phyloP scores from a whole-genome alignment of 495 filamentous ascomycete genomes.

The Pseudevernia furfuracea region DNA sequence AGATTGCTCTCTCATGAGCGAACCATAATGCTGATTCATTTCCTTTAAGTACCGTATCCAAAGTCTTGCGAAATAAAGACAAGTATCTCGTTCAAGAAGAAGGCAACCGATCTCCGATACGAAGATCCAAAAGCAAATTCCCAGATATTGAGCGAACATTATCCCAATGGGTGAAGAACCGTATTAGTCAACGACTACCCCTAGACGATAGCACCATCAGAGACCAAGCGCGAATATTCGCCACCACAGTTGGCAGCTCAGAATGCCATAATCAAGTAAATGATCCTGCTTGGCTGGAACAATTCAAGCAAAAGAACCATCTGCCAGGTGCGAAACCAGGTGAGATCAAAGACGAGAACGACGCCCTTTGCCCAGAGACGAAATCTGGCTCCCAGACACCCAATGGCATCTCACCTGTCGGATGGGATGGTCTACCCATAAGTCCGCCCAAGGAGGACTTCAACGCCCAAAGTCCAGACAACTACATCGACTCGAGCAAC shows the following conservation, averaged over 20 bases:
- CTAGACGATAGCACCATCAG: conserved; percentile 77
- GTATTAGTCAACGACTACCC: conserved; percentile 64
- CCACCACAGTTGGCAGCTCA: conserved; percentile 61
- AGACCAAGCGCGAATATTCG: conserved; percentile 83
- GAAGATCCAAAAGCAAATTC: conserved; percentile 81
- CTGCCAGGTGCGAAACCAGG: conserved; percentile 55
- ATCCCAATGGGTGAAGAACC: conserved; percentile 77
- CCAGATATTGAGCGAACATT: conserved; percentile 95
- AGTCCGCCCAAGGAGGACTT: conserved; percentile 61
- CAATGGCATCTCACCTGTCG: conserved; percentile 64
- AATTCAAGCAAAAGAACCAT: conserved; percentile 91
- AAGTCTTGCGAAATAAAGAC: conserved; percentile 92
- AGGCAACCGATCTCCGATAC: conserved; percentile 78
- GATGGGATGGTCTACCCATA: conserved; percentile 54
- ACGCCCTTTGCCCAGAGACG: conserved; percentile 32
- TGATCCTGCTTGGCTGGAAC: conserved; percentile 79
- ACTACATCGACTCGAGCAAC: conserved; percentile 41
- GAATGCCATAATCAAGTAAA: conserved; percentile 73
- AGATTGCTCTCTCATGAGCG: neutral
- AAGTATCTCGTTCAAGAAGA: conserved; percentile 91
- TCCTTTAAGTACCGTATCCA: conserved; percentile 78
- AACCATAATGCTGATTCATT: conserved; percentile 8
- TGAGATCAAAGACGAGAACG: conserved; percentile 36
- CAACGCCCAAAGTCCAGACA: conserved; percentile 44
- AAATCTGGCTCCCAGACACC: conserved; percentile 59